Evolutionary conservation across 495 filamentous ascomycete genomes (phyloP).

Genomic region (Aspergillus coremiiformis): DNA sequence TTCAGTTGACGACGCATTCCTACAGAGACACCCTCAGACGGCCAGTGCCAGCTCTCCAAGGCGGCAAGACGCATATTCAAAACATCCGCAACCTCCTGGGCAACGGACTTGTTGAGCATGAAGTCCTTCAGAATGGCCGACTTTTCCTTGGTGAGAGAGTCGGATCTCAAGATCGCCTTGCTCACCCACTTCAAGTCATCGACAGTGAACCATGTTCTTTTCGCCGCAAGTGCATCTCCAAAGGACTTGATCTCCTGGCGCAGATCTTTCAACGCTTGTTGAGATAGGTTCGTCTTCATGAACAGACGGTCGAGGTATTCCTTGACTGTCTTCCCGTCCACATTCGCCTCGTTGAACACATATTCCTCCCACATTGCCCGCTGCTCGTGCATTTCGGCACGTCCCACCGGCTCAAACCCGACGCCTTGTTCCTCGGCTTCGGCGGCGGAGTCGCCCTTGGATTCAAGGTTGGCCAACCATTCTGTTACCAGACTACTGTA

Average conservation of each 20-base stretch:
- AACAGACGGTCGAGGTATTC: constrained; percentile 50
- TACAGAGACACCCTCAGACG: constrained; percentile 41
- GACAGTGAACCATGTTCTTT: constrained; percentile 28
- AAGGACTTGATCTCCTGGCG: constrained; percentile 38
- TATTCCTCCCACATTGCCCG: constrained; percentile 48
- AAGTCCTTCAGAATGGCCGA: constrained; percentile 52
- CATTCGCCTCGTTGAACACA: constrained; percentile 45
- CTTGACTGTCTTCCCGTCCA: constrained; percentile 39
- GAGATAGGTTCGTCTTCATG: constrained; percentile 25
- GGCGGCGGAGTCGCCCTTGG: constrained; percentile 2
- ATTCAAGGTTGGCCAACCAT: constrained; percentile 43
- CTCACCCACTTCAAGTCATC: constrained; percentile 44
- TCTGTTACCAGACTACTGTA: constrained; percentile 58
- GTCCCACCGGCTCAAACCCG: constrained; percentile 32
- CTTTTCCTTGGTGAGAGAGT: constrained; percentile 55
- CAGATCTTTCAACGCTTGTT: constrained; percentile 39
- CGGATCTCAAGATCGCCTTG: constrained; percentile 45
- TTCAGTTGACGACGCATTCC: constrained; percentile 58
- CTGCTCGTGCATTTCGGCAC: constrained; percentile 45
- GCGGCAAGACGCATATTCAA: constrained; percentile 59
- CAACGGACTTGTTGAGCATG: constrained; percentile 45
- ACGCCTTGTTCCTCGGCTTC: constrained; percentile 6
- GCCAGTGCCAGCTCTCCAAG: constrained; percentile 56
- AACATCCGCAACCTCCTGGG: constrained; percentile 56
- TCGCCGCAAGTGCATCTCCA: constrained; percentile 31